Evolutionary conservation across 768 basidiomycete genomes (phyloP).

Genomic region (Hydnum rufescens): DNA sequence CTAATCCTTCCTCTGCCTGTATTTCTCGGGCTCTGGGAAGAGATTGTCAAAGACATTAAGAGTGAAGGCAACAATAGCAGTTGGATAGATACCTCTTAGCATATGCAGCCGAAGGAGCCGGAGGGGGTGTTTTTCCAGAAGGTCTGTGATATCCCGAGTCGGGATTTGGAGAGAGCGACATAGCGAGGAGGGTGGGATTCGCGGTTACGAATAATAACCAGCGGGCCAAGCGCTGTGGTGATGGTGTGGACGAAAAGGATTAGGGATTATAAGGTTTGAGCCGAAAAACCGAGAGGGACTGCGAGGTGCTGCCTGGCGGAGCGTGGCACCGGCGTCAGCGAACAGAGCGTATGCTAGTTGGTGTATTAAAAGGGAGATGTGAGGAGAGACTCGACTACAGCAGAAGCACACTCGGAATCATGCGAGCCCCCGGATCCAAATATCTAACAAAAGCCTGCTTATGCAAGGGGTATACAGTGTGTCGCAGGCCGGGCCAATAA

Average conservation of each 20-base stretch:
- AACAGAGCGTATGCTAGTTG: too few relatives aligned
- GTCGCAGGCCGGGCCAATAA: too few relatives aligned
- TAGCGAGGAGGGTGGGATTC: background rate
- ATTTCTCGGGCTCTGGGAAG: slow-evolving; percentile 59
- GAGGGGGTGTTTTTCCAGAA: slow-evolving; percentile 78
- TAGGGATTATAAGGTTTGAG: background rate
- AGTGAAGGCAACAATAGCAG: slow-evolving; percentile 9
- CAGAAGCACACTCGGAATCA: too few relatives aligned
- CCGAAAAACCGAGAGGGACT: too few relatives aligned
- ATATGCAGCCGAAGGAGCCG: slow-evolving; percentile 74
- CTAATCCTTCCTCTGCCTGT: slow-evolving; percentile 52
- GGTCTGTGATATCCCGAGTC: slow-evolving; percentile 16
- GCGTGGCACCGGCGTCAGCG: too few relatives aligned
- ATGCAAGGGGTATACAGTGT: too few relatives aligned
- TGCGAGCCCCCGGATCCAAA: too few relatives aligned
- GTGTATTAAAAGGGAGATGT: too few relatives aligned
- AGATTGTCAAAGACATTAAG: slow-evolving; percentile 5
- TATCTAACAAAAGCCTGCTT: too few relatives aligned
- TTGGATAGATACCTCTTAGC: slow-evolving; percentile 48
- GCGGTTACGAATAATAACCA: background rate
- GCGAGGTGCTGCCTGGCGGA: too few relatives aligned
- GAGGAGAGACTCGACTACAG: too few relatives aligned
- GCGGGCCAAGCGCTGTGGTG: background rate
- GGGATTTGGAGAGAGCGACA: slow-evolving; percentile 5
- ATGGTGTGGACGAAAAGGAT: background rate